phyloP scores from a whole-genome alignment of 768 basidiomycete genomes.

The Paxillus rubicundulus region DNA sequence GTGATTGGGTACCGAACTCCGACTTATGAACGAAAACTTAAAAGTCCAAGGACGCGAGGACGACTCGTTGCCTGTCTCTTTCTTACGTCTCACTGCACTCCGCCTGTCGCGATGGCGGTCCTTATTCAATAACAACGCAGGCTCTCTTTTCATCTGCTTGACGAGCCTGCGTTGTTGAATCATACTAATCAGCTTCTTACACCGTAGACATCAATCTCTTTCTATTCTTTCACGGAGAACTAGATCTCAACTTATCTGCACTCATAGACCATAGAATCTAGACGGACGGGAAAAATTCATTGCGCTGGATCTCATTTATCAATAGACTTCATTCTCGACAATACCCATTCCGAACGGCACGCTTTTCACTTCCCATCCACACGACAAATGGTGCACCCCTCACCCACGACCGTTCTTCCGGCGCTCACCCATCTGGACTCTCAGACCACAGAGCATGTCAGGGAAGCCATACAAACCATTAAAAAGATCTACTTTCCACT shows the following conservation, averaged over 20 bases:
- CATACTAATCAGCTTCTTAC: background rate
- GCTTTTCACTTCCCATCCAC: background rate
- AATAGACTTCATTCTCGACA: background rate
- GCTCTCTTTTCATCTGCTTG: constrained; percentile 23
- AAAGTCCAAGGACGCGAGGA: background rate
- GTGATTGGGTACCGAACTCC: constrained; percentile 7
- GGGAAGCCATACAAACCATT: constrained; percentile 43
- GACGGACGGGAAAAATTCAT: constrained; percentile 6
- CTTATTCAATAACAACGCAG: constrained; percentile 53
- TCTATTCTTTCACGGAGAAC: background rate
- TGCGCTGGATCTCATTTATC: constrained; percentile 8
- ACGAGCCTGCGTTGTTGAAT: constrained; percentile 21
- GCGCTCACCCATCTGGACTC: constrained; percentile 44
- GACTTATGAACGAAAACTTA: constrained; percentile 7
- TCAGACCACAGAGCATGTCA: constrained; percentile 37
- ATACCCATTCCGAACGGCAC: constrained; percentile 1
- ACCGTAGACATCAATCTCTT: constrained; percentile 3
- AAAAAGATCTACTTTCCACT: constrained; percentile 51
- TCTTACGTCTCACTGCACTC: constrained; percentile 10
- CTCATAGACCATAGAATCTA: constrained; percentile 17
- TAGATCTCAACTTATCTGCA: background rate
- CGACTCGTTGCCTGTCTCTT: background rate
- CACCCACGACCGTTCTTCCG: constrained; percentile 57
- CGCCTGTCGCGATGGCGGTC: constrained; percentile 45
- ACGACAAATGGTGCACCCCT: constrained; percentile 12